Percentiles rank a stretch among this genome's conserved stretches.
Conservation (phyloP, 2,329 filamentous ascomycete species). For the Onygenales sp. region DNA sequence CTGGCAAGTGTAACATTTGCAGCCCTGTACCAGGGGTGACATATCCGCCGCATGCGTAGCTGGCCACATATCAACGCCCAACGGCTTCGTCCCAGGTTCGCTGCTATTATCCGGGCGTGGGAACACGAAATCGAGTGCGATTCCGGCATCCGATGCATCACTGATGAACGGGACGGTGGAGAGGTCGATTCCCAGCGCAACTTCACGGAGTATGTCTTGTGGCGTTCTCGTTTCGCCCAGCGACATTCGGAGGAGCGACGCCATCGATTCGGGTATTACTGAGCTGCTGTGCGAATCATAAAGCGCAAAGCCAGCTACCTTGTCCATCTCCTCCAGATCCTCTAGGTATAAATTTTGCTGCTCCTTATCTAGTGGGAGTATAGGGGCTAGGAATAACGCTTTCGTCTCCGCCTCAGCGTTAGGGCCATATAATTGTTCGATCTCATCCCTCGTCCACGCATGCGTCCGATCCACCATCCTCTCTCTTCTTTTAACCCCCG, state of each 20-base stretch:
- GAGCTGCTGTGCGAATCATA: slow-evolving; percentile 64
- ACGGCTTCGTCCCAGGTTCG: slow-evolving; percentile 26
- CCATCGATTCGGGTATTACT: slow-evolving; percentile 54
- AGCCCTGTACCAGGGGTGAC: slow-evolving; percentile 52
- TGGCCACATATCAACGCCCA: slow-evolving; percentile 75
- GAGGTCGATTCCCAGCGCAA: slow-evolving; percentile 69
- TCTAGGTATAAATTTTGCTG: slow-evolving; percentile 74
- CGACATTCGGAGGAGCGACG: slow-evolving; percentile 61
- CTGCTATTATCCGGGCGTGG: slow-evolving; percentile 32
- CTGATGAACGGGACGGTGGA: slow-evolving; percentile 69
- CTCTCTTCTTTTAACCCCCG: slow-evolving; percentile 59
- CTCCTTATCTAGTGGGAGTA: slow-evolving; percentile 65
- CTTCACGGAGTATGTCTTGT: slow-evolving; percentile 65
- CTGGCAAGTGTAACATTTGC: slow-evolving; percentile 73
- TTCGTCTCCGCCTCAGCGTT: slow-evolving; percentile 20
- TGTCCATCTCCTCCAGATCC: slow-evolving; percentile 53
- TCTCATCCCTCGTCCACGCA: slow-evolving; percentile 64
- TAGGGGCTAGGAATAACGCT: slow-evolving; percentile 53
- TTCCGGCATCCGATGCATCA: slow-evolving; percentile 67
- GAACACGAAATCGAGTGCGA: slow-evolving; percentile 74
- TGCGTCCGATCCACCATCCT: slow-evolving; percentile 85
- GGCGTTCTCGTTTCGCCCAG: slow-evolving; percentile 62
- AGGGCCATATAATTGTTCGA: slow-evolving; percentile 36
- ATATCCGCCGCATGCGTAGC: slow-evolving; percentile 51
- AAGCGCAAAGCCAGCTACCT: slow-evolving; percentile 62